Evolutionary conservation across 129 eudicot genomes (phyloP), one percentile per base, ranked within the genome.

Genomic region (Gnaphalium uliginosum): DNA sequence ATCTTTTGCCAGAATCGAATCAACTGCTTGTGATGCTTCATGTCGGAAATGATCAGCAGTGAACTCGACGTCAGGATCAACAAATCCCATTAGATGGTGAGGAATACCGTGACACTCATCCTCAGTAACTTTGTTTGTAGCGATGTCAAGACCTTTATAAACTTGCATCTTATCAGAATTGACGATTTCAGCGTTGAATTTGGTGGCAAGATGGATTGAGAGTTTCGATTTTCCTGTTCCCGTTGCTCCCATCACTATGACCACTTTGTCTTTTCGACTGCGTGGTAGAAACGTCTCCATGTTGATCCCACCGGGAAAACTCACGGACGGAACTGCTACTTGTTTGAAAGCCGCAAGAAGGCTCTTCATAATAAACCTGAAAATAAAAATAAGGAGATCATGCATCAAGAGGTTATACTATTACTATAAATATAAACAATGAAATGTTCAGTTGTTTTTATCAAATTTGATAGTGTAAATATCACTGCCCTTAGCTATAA

Each of bases 221-320:
- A 89, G 89, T 24, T 86, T 80, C 6, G 96, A 86, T 73, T 89
- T 89, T 66, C 96, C 96, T 2, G 96, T 86, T 9, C 96, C 91
- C 5, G 91, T 89, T 8, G 91, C 87, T 17, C 96, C 96, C 86
- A 89, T 84, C 1, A 89, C 82, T 11, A 89, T 67, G 9, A 89
- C 87, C 63, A 89, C 87, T 39, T 81, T 80, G 59, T 79, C 88
- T 77, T 80, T 86, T 22, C 75, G 85, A 25, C 82, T 74, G 9
- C 76, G 68, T 8, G 85, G 80, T 30, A 81, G 57, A 48, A 86
- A 74, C 2, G 85, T 43, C 39, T 77, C 83, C 80, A 86, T 82
- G 69, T 75, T 75, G 21, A 84, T 53, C 50, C 87, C 83, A 19
- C 88, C 81, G 0, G 90, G 87, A 10, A 83, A 86, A 76, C 83